Conservation (phyloP, 2,329 filamentous ascomycete species). For the Exophiala xenobiotica region DNA sequence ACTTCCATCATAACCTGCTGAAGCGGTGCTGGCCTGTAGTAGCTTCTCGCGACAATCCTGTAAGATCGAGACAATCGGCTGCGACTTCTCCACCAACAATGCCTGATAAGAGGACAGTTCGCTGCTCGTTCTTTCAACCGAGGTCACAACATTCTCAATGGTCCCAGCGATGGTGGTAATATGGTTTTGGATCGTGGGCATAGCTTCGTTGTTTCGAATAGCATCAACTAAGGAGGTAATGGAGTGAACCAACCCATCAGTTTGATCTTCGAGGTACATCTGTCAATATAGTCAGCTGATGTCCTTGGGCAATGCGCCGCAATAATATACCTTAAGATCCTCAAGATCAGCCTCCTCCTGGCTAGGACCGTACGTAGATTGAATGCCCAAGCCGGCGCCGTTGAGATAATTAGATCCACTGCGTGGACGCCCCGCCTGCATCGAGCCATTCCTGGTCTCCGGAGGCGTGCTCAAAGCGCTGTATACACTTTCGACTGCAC, state of each 20-base stretch:
- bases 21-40: slow-evolving; percentile 61
- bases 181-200: slow-evolving; percentile 66
- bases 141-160: slow-evolving; percentile 67
- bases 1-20: slow-evolving; percentile 58
- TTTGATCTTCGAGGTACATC: slow-evolving; percentile 81
- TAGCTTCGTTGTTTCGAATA: slow-evolving; percentile 64
- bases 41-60: slow-evolving; percentile 65
- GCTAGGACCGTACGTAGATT: slow-evolving; percentile 41
- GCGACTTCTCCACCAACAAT: slow-evolving; percentile 46
- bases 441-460: slow-evolving; percentile 39
- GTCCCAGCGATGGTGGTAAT: slow-evolving; percentile 69
- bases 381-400: slow-evolving; percentile 26
- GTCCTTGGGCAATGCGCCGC: background rate
- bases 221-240: slow-evolving; percentile 78
- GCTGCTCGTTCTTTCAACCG: slow-evolving; percentile 59
- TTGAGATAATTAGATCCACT: slow-evolving; percentile 18
- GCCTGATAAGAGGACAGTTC: slow-evolving; percentile 44
- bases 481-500: slow-evolving; percentile 70
- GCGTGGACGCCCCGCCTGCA: slow-evolving; percentile 13
- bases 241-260: slow-evolving; percentile 71
- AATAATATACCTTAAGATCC: slow-evolving; percentile 57
- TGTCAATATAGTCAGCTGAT: slow-evolving; percentile 33
- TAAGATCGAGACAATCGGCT: slow-evolving; percentile 48
- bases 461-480: slow-evolving; percentile 68
- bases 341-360: slow-evolving; percentile 52